Percentiles rank a stretch among this genome's conserved stretches.
phyloP scores from a whole-genome alignment of 1,139 yeast genomes.

The Geotrichum aggregatum region DNA sequence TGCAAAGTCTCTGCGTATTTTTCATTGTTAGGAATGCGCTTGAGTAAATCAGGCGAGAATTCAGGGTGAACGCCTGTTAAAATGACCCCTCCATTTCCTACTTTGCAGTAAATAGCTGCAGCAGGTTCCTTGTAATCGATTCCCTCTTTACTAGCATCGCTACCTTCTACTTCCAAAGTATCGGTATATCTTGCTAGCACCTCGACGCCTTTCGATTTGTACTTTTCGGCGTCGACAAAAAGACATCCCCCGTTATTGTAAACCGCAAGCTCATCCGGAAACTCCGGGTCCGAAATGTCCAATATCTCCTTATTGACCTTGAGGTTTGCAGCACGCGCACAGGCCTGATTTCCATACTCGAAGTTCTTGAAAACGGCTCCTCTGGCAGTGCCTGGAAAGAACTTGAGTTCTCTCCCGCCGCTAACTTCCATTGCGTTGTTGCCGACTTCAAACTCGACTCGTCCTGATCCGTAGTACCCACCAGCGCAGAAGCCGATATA shows the following conservation, averaged over 20 bases:
- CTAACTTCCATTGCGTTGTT: conserved; percentile 67
- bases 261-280: conserved; percentile 31
- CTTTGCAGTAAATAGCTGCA: conserved; percentile 64
- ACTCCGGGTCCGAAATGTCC: neutral
- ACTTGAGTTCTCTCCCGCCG: conserved; percentile 74
- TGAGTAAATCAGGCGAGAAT: conserved; percentile 56
- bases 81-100: conserved; percentile 72
- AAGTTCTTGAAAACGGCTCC: conserved; percentile 85
- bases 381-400: conserved; percentile 76
- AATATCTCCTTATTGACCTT: conserved; percentile 35
- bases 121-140: conserved; percentile 39
- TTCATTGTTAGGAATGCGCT: conserved; percentile 31
- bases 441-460: conserved; percentile 82
- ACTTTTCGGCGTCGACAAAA: conserved; percentile 67
- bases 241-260: conserved; percentile 89
- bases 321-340: conserved; percentile 61
- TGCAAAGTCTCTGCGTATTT: conserved; percentile 42
- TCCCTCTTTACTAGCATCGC: conserved; percentile 39
- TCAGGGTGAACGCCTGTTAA: conserved; percentile 91
- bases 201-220: conserved; percentile 49
- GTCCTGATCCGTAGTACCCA: conserved; percentile 73
- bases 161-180: conserved; percentile 44
- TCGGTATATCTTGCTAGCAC: conserved; percentile 65
- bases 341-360: conserved; percentile 66
- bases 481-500: conserved; percentile 94